A percentile compares a stretch with the other conserved stretches of the same genome.
Evolutionary conservation across 2,329 filamentous ascomycete species (phyloP).

Genomic region (Nemania sp.): DNA sequence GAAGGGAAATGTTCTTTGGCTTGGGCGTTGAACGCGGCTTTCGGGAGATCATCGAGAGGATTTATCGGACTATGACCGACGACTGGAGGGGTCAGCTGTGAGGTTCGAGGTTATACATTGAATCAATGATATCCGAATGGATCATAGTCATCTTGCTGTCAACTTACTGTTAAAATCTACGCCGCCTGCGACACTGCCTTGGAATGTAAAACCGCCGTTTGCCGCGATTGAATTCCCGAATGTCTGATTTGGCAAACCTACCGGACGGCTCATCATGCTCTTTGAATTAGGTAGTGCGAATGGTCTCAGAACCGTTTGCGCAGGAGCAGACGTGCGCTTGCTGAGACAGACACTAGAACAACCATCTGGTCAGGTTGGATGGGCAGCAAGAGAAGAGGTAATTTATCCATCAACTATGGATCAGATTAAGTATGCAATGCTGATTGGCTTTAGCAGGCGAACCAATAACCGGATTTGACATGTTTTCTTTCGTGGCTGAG

Average conservation of each 20-base stretch:
- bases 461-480: no score
- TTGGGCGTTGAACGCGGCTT: not conserved
- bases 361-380: no score
- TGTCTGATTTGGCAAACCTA: not conserved
- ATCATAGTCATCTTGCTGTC: not conserved
- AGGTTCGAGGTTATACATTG: not conserved
- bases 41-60: not conserved
- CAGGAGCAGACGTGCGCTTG: not conserved
- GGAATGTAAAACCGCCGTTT: constrained; percentile 1
- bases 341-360: not conserved
- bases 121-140: not conserved
- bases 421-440: not conserved
- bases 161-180: constrained; percentile 1
- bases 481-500: no score
- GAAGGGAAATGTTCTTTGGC: not conserved
- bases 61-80: not conserved
- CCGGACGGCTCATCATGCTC: not conserved
- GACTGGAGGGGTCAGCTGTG: not conserved
- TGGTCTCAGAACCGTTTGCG: not conserved
- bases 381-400: no score
- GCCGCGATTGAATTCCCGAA: constrained; percentile 1
- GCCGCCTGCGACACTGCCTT: not conserved
- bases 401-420: no score
- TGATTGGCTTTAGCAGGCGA: not conserved
- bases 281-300: not conserved